A percentile compares a stretch with the other conserved stretches of the same genome.
These are phyloP conservation scores for Bruguiera hainesii DNA, from an alignment of 441 rosid genomes.

Conservation along the genomic window DNA sequence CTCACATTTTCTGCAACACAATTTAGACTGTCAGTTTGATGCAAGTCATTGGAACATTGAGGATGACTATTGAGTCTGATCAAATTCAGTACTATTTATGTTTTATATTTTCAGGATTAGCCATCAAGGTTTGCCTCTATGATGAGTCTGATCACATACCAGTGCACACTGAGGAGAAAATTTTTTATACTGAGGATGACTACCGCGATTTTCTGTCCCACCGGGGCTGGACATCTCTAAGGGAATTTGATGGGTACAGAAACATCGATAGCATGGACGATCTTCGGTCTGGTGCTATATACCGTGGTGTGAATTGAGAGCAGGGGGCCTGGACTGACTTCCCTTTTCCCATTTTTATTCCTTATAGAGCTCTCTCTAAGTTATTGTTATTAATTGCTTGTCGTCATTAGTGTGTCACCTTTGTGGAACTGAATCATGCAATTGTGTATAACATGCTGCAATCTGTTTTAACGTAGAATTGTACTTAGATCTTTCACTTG, in stretches of 20 bases:
- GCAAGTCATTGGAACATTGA: no score
- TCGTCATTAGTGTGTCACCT: neutral
- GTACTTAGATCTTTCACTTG: neutral
- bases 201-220: constrained; percentile 72
- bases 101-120: constrained; percentile 49
- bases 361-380: neutral
- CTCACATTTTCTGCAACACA: neutral
- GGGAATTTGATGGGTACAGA: constrained; percentile 81
- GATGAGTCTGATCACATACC: constrained; percentile 81
- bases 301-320: constrained; percentile 61
- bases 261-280: constrained; percentile 86
- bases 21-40: no score
- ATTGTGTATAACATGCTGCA: neutral
- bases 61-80: no score
- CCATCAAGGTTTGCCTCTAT: constrained; percentile 72
- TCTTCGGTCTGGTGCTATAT: constrained; percentile 71
- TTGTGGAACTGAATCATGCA: neutral
- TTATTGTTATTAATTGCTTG: neutral
- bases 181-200: constrained; percentile 85
- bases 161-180: constrained; percentile 80
- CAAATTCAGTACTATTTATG: neutral
- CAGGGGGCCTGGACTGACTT: neutral
- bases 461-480: neutral
- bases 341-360: neutral
- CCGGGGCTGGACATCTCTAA: constrained; percentile 70